phyloP scores from a whole-genome alignment of 371 early-diverging fungal species.

The Parasitella parasitica region DNA sequence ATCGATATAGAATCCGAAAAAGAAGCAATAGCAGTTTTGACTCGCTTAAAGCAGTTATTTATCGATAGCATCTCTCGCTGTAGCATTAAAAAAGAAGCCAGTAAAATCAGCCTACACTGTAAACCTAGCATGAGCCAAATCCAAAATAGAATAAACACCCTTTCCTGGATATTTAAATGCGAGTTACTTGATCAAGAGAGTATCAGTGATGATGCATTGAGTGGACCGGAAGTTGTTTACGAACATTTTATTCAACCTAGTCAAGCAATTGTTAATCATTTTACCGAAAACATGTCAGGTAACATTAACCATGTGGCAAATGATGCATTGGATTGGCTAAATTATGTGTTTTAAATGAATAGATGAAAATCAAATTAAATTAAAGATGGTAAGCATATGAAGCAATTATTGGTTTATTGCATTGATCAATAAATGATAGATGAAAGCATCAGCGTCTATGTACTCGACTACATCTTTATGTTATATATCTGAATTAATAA shows the following conservation, averaged over 20 bases:
- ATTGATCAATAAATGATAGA: background rate
- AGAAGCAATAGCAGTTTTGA: background rate
- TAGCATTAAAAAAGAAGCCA: background rate
- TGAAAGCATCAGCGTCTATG: background rate
- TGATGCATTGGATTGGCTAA: background rate
- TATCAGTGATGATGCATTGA: background rate
- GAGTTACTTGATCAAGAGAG: conserved; percentile 8
- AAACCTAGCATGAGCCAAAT: background rate
- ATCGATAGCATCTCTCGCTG: background rate
- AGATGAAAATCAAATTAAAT: background rate
- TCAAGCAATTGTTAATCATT: conserved; percentile 10
- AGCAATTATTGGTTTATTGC: background rate
- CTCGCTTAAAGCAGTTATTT: background rate
- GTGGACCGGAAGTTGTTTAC: conserved; percentile 13
- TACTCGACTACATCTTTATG: background rate
- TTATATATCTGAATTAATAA: background rate
- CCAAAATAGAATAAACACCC: background rate
- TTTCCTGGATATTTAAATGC: conserved; percentile 18
- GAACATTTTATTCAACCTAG: conserved; percentile 12
- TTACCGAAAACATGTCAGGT: conserved; percentile 9
- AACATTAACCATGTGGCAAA: background rate
- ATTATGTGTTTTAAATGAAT: background rate
- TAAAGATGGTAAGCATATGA: background rate
- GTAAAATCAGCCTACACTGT: background rate
- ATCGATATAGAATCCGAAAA: conserved; percentile 14